Conservation (phyloP, 1,284 basidiomycete species). For the Phellopilus nigrolimitatus region DNA sequence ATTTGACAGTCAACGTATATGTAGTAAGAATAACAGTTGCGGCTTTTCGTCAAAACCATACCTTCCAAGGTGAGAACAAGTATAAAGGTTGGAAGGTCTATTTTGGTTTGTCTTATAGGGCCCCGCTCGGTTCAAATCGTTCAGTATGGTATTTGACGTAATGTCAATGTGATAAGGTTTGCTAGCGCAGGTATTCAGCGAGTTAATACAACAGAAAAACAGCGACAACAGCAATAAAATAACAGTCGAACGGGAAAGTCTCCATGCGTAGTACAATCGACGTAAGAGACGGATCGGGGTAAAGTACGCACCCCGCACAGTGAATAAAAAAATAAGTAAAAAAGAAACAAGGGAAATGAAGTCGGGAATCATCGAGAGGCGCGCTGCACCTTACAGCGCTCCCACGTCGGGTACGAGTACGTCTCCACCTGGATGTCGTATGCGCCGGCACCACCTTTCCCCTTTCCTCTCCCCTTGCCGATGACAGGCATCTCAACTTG, state of each 20-base stretch:
- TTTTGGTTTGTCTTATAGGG: too few relatives aligned
- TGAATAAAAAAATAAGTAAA: not conserved
- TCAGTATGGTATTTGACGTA: too few relatives aligned
- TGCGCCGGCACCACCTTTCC: constrained; percentile 4
- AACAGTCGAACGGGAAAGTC: not conserved
- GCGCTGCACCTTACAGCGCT: constrained; percentile 49
- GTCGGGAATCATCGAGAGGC: not conserved
- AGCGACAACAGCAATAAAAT: not conserved
- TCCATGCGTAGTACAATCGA: not conserved
- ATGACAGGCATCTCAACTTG: constrained; percentile 37
- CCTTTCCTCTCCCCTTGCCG: constrained; percentile 26
- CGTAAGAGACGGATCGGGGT: too few relatives aligned
- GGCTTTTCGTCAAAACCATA: too few relatives aligned
- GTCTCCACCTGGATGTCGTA: constrained; percentile 42
- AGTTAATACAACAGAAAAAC: not conserved
- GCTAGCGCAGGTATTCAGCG: too few relatives aligned
- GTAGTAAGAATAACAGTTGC: too few relatives aligned
- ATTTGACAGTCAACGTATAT: too few relatives aligned
- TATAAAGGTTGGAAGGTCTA: too few relatives aligned
- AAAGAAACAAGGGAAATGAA: not conserved
- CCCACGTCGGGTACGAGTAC: constrained; percentile 54
- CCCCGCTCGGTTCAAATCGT: too few relatives aligned
- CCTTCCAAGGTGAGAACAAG: too few relatives aligned
- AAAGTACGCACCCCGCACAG: too few relatives aligned
- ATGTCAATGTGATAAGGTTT: too few relatives aligned